Base-by-base conservation (phyloP, 495 filamentous ascomycete species). In the Pseudoneurospora amorphoporcata region DNA sequence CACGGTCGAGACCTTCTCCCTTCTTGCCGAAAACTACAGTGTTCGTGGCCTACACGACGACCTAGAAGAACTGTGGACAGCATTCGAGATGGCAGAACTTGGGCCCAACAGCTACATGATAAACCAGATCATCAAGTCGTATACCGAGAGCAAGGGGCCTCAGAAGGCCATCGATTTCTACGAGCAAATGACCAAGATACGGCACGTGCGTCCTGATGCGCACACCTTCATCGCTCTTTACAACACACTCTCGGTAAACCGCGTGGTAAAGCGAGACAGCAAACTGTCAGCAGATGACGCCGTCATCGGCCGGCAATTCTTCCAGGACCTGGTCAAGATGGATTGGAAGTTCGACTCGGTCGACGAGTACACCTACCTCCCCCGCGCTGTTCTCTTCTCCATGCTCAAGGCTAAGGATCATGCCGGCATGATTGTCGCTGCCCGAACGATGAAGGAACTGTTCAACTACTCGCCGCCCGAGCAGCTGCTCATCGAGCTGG, bases 1-100 rank as follows among this genome's bases (percentile, higher is more conserved):
- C 10, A 93, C 85, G 35, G 86, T 90, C 41, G 92, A 95, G 75
- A 95, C 92, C 0, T 94, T 94, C 74, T 90, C 87, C 0, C 83
- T 95, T 29, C 86, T 95, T 39, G 87, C 93, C 32, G 85, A 91
- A 45, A 88, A 92, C 73, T 94, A 93, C 77, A 87, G 85, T 68
- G 85, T 87, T 68, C 86, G 90, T 45, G 81, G 87, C 16, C 85
- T 89, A 37, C 83, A 88, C 69, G 78, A 82, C 6, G 84, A 86
- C 75, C 83, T 91, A 70, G 77, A 85, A 68, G 82, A 88, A 45
- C 80, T 94, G 12, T 87, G 87, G 75, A 81, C 85, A 41, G 85
- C 84, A 29, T 85, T 93, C 58, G 76, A 81, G 40, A 77, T 86
- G 53, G 86, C 90, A 17, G 87, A 89, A 68, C 87, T 94, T 71